Evolutionary conservation across 108 stramenopile genomes (phyloP).

Genomic region (Seminavis robusta): DNA sequence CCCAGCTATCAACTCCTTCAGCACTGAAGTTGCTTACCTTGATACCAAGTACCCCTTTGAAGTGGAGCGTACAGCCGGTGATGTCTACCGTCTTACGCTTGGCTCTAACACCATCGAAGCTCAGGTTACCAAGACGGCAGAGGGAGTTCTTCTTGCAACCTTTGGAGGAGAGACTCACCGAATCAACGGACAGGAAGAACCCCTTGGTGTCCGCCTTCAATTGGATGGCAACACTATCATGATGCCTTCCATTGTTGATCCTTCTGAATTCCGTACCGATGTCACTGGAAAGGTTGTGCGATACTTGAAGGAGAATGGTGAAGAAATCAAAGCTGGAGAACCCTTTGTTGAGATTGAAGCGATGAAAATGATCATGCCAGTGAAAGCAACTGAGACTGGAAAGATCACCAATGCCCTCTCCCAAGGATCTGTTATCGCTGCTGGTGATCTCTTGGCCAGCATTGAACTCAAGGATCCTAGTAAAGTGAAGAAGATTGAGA

Average conservation of each 20-base stretch:
- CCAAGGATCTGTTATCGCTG: conserved; percentile 92
- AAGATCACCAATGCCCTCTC: conserved; percentile 89
- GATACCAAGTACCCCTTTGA: conserved; percentile 92
- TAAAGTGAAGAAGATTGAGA: conserved; percentile 91
- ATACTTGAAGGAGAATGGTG: conserved; percentile 92
- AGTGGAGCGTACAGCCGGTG: conserved; percentile 76
- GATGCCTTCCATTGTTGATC: conserved; percentile 95
- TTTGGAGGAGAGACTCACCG: conserved; percentile 92
- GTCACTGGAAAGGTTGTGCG: conserved; percentile 99
- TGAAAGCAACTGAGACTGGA: conserved; percentile 94
- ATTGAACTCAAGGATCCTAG: conserved; percentile 93
- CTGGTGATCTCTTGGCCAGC: conserved; percentile 94
- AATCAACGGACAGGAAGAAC: conserved; percentile 93
- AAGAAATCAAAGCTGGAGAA: conserved; percentile 81
- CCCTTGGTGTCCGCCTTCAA: conserved; percentile 90
- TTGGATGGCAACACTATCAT: conserved; percentile 81
- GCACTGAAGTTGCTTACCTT: conserved; percentile 88
- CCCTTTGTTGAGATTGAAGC: conserved; percentile 95
- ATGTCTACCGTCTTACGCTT: conserved; percentile 76
- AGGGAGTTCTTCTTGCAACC: conserved; percentile 89
- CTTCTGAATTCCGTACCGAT: conserved; percentile 94
- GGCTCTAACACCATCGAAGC: conserved; percentile 69
- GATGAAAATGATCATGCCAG: conserved; percentile 96
- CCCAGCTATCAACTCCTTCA: conserved; percentile 85
- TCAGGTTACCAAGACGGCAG: conserved; percentile 79